Evolutionary conservation across 305 asterid species (phyloP).

Genomic region (Fraxinus paxiana): DNA sequence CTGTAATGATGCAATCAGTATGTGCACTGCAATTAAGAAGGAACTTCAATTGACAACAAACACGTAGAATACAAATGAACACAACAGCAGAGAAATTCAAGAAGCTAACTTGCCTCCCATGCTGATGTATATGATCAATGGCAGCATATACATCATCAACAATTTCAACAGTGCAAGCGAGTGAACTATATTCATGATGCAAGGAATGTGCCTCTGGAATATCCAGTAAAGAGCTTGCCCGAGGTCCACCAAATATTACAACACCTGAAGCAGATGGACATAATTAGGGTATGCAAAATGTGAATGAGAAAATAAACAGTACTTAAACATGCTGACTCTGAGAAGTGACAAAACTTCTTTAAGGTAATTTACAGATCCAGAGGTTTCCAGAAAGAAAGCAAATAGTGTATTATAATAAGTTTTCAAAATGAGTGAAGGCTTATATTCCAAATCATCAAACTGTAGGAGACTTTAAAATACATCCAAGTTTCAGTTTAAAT

Average conservation of each 20-base stretch:
- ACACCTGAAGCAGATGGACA: constrained; percentile 51
- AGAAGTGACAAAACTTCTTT: background rate
- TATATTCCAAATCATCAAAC: background rate
- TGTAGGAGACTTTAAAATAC: background rate
- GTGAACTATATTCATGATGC: constrained; percentile 91
- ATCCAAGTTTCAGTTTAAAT: background rate
- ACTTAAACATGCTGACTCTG: background rate
- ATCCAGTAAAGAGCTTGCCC: constrained; percentile 59
- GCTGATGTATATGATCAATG: constrained; percentile 80
- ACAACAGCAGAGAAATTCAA: constrained; percentile 7
- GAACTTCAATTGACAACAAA: constrained; percentile 2
- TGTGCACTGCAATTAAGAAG: constrained; percentile 63
- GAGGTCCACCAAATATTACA: constrained; percentile 75
- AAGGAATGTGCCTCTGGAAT: constrained; percentile 77
- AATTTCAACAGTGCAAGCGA: constrained; percentile 89
- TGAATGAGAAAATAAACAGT: background rate
- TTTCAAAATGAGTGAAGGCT: background rate
- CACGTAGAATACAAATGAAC: background rate
- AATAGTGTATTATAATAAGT: background rate
- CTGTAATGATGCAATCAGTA: constrained; percentile 80
- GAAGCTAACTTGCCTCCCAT: constrained; percentile 68
- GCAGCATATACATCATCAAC: constrained; percentile 92
- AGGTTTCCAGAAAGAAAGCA: background rate
- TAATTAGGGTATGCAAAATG: background rate
- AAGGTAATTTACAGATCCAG: background rate